Conservation (phyloP, 139 green algal genomes). For the Micractinium conductrix region DNA sequence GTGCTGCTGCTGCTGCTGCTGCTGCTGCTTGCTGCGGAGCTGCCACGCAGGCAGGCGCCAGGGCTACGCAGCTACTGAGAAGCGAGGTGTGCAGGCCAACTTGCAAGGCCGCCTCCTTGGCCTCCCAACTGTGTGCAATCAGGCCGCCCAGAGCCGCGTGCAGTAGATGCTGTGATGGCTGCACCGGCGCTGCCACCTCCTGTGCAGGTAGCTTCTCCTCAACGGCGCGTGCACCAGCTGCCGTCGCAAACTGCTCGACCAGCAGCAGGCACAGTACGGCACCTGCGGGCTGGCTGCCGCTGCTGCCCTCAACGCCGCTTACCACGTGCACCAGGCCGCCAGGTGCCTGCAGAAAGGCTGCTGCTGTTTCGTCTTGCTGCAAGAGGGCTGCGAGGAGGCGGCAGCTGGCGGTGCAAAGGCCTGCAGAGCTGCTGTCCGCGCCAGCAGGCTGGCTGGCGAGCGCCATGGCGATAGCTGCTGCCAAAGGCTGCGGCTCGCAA, state of each 20-base stretch:
- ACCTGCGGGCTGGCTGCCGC: neutral
- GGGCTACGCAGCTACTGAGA: neutral
- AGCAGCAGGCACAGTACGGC: neutral
- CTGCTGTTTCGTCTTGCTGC: neutral
- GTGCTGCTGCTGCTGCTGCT: neutral
- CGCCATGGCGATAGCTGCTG: neutral
- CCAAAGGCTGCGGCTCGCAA: neutral
- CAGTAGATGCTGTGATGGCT: neutral
- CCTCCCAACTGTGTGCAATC: neutral
- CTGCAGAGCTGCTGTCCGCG: neutral
- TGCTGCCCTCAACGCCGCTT: neutral
- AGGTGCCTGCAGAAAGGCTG: neutral
- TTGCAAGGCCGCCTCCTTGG: slow-evolving; percentile 1
- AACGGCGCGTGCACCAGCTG: neutral
- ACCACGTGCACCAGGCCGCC: neutral
- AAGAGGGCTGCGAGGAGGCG: slow-evolving; percentile 1
- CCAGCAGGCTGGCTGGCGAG: neutral
- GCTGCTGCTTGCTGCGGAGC: neutral
- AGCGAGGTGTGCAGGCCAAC: neutral
- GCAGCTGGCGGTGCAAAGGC: neutral
- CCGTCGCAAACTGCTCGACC: neutral
- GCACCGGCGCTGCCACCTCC: too few relatives aligned
- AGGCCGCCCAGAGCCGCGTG: neutral
- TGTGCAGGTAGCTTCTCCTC: too few relatives aligned
- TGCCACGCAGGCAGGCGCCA: neutral